Percentiles rank a stretch among this genome's conserved stretches.
phyloP scores from a whole-genome alignment of 2,329 filamentous ascomycete species.

The Claviceps sp. region DNA sequence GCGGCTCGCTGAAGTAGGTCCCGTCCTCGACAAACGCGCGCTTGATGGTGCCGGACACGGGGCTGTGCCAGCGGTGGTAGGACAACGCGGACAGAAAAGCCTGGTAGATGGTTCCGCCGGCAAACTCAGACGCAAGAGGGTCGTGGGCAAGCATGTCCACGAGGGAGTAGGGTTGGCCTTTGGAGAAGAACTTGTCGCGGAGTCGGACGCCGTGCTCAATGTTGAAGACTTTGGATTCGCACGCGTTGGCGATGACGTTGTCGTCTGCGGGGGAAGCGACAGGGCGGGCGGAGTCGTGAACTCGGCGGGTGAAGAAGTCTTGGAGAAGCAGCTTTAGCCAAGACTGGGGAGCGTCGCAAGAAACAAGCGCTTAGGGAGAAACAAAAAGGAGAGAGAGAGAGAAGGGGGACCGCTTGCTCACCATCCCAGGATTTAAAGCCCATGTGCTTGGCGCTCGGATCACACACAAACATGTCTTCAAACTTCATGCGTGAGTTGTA shows the following conservation, averaged over 20 bases:
- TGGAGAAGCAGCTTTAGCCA: not conserved
- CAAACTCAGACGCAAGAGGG: conserved; percentile 37
- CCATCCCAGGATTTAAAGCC: conserved; percentile 56
- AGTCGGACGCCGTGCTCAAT: conserved; percentile 35
- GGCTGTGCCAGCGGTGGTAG: conserved; percentile 61
- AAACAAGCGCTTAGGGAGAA: too few relatives aligned
- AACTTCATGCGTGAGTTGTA: conserved; percentile 31
- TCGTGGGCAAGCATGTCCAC: conserved; percentile 50
- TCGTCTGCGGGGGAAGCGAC: conserved; percentile 42
- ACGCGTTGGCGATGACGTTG: conserved; percentile 44
- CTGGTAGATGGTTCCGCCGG: conserved; percentile 54
- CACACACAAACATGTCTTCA: conserved; percentile 47
- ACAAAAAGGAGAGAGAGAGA: not conserved
- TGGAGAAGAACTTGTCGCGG: conserved; percentile 53
- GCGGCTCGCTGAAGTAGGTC: conserved; percentile 53
- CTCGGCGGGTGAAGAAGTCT: conserved; percentile 51
- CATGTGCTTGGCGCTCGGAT: conserved; percentile 37
- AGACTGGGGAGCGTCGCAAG: too few relatives aligned
- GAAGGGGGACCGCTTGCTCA: conserved; percentile 11
- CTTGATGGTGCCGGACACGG: conserved; percentile 47
- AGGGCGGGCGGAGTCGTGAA: conserved; percentile 41
- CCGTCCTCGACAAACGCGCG: conserved; percentile 46
- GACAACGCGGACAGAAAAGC: conserved; percentile 53
- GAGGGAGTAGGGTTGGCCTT: conserved; percentile 54
- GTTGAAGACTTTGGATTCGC: conserved; percentile 48